Percentiles rank a stretch among this genome's conserved stretches.
Conservation (phyloP, 108 stramenopile species). For the Cyclostephanos tholiformis region DNA sequence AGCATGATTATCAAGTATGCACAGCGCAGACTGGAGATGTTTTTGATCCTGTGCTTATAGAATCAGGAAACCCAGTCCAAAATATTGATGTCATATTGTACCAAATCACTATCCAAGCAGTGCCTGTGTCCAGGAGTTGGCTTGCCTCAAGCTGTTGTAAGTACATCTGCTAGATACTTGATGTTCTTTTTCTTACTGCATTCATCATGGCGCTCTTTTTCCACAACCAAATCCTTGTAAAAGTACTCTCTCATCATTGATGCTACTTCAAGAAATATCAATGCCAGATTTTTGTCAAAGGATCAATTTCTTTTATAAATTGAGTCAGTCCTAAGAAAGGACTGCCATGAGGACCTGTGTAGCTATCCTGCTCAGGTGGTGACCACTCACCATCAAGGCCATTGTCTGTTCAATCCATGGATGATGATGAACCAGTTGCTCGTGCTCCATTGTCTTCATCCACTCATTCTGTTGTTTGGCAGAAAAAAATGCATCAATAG, state of each 20-base stretch:
- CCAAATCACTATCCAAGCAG: neutral
- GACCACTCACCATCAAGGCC: slow-evolving; percentile 3
- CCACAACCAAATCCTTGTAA: slow-evolving; percentile 23
- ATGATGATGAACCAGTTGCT: slow-evolving; percentile 7
- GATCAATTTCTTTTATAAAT: neutral
- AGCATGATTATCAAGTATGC: too few species aligned
- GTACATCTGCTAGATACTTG: slow-evolving; percentile 1
- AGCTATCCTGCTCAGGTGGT: slow-evolving; percentile 1
- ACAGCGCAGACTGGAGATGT: too few species aligned
- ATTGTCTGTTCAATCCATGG: slow-evolving; percentile 20
- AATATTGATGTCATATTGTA: neutral
- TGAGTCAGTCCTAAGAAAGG: slow-evolving; percentile 8
- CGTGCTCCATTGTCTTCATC: slow-evolving; percentile 16
- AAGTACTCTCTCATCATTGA: slow-evolving; percentile 11
- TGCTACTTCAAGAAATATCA: slow-evolving; percentile 17
- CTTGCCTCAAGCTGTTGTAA: neutral
- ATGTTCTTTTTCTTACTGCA: slow-evolving; percentile 20
- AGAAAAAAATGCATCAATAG: slow-evolving; percentile 15
- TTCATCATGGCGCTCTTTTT: slow-evolving; percentile 2
- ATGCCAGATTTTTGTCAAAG: neutral
- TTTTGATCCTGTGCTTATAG: too few species aligned
- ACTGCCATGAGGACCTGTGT: slow-evolving; percentile 17
- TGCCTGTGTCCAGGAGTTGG: slow-evolving; percentile 1
- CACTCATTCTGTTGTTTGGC: slow-evolving; percentile 7
- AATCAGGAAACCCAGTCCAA: slow-evolving; percentile 4